Conservation (phyloP, 768 basidiomycete species). For the Suillus bovinus region DNA sequence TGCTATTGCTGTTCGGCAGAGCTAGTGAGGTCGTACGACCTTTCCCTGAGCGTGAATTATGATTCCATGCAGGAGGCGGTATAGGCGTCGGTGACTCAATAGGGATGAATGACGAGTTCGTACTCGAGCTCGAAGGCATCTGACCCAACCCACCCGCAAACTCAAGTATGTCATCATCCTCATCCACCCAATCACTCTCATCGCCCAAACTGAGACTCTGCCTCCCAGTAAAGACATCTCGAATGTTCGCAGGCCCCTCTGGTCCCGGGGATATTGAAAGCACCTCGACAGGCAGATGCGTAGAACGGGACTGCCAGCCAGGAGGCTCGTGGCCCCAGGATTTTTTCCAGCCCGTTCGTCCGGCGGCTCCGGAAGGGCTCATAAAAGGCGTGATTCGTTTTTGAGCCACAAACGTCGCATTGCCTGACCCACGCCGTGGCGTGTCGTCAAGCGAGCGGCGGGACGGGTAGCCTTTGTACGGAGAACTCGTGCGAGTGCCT, state of each 20-base stretch:
- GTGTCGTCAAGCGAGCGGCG: slow-evolving; percentile 51
- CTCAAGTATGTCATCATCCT: slow-evolving; percentile 71
- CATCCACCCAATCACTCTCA: slow-evolving; percentile 88
- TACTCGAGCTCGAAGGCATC: slow-evolving; percentile 28
- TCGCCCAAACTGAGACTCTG: slow-evolving; percentile 62
- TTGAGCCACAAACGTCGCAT: slow-evolving; percentile 77
- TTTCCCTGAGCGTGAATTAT: slow-evolving; percentile 39
- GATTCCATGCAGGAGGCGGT: slow-evolving; percentile 53
- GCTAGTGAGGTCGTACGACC: slow-evolving; percentile 25
- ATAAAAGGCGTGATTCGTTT: slow-evolving; percentile 76
- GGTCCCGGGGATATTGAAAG: slow-evolving; percentile 60
- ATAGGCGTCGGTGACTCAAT: slow-evolving; percentile 42
- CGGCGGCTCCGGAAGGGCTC: slow-evolving; percentile 53
- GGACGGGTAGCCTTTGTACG: slow-evolving; percentile 51
- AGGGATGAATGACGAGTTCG: slow-evolving; percentile 25
- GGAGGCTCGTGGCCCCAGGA: slow-evolving; percentile 87
- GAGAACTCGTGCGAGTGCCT: slow-evolving; percentile 61
- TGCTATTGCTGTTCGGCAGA: slow-evolving; percentile 28
- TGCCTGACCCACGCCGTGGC: slow-evolving; percentile 38
- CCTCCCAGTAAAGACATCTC: slow-evolving; percentile 82
- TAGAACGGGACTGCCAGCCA: slow-evolving; percentile 70
- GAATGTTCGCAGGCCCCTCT: slow-evolving; percentile 44
- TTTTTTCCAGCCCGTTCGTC: slow-evolving; percentile 85
- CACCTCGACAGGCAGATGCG: slow-evolving; percentile 76
- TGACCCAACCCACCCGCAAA: slow-evolving; percentile 85